Evolutionary conservation across 2,329 filamentous ascomycete species (phyloP), one percentile per base, ranked within the genome.

Genomic region (Neoarthrinium moseri): DNA sequence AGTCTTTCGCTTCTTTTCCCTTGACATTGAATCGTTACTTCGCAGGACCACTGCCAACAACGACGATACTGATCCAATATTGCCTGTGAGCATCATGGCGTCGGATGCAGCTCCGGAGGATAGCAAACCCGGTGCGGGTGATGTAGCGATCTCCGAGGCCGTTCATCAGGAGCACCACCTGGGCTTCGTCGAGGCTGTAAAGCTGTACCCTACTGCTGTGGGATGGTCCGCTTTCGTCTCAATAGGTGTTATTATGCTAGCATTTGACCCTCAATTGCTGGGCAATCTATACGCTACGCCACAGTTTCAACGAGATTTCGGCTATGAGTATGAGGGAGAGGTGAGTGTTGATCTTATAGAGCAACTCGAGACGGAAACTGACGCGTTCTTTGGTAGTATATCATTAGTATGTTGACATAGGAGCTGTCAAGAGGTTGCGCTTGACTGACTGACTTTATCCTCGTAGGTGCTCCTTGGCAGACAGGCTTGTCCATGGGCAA

Each of bases 181-280:
- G 41, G 58, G 56, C 21, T 73, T 76, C 51, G 45, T 57, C 42
- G 53, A 74, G 27, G 71, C 72, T 0, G 55, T 68, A 45, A 62
- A 56, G 43, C 60, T 73, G 27, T 75, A 75, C 48, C 73, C 73
- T 12, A 64, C 66, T 21, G 71, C 73, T 6, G 70, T 75, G 17
- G 65, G 59, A 13, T 84, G 80, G 81, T 80, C 77, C 6, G 67
- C 74, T 33, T 81, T 80, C 55, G 79, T 84, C 51, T 80, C 75
- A 4, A 64, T 82, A 3, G 78, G 78, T 6, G 75, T 83, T 29
- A 77, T 83, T 51, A 83, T 83, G 78, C 61, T 76, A 33, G 80
- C 80, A 4, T 87, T 85, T 55, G 82, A 86, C 57, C 78, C 80
- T 0, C 81, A 86, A 58, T 72, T 86, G 8, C 71, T 85, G 15